A percentile compares a stretch with the other conserved stretches of the same genome.
Conservation (phyloP, 83 land plant genomes). For the Picea mariana region DNA sequence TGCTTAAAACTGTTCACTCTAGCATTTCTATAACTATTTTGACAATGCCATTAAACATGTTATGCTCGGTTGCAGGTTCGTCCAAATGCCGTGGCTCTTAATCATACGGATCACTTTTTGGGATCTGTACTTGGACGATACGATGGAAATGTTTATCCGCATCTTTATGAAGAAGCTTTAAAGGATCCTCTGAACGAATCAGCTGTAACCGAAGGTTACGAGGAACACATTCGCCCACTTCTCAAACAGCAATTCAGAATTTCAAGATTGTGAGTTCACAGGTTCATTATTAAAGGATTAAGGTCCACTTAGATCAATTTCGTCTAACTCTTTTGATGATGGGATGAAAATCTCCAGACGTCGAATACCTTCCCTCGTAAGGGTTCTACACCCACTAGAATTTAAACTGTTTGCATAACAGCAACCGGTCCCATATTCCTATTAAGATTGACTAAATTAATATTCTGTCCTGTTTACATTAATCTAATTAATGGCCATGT, state of each 20-base stretch:
- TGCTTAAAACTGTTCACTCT: neutral
- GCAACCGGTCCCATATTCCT: too few relatives aligned
- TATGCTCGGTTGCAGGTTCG: constrained; percentile 43
- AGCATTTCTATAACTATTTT: neutral
- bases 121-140: constrained; percentile 74
- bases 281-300: too few relatives aligned
- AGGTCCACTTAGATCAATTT: too few relatives aligned
- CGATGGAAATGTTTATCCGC: constrained; percentile 80
- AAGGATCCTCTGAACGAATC: constrained; percentile 76
- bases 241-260: constrained; percentile 48
- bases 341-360: too few relatives aligned
- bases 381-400: too few relatives aligned
- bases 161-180: constrained; percentile 75
- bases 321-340: too few relatives aligned
- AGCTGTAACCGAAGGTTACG: constrained; percentile 69
- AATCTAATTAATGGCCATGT: too few relatives aligned
- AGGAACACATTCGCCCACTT: constrained; percentile 57
- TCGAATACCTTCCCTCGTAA: too few relatives aligned
- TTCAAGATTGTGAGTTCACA: constrained; percentile 33
- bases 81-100: constrained; percentile 74
- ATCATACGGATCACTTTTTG: constrained; percentile 77
- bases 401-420: too few relatives aligned
- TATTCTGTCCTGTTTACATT: too few relatives aligned
- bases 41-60: neutral
- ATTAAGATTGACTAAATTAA: too few relatives aligned